phyloP scores from a whole-genome alignment of 2,329 filamentous ascomycete species.

The Apiospora aurea region DNA sequence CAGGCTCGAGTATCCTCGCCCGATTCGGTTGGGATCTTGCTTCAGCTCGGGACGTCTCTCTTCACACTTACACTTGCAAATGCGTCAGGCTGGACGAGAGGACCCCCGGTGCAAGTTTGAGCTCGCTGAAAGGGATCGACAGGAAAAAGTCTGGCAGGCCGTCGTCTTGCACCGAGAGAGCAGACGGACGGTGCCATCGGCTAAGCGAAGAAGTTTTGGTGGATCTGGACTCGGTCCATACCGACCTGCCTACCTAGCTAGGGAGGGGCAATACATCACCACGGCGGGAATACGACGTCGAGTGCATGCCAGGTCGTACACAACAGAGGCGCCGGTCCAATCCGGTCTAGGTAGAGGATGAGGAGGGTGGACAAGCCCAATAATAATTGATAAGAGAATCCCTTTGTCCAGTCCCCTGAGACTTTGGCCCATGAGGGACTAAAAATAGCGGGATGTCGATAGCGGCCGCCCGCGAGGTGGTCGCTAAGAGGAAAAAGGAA shows the following conservation, averaged over 20 bases:
- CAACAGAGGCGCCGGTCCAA: slow-evolving; percentile 9
- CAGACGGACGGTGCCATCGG: neutral
- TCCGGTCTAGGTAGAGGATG: slow-evolving; percentile 3
- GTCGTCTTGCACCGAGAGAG: slow-evolving; percentile 14
- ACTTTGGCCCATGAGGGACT: neutral
- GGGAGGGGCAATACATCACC: neutral
- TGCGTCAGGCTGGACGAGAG: neutral
- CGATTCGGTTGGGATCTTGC: neutral
- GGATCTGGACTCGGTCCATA: slow-evolving; percentile 13
- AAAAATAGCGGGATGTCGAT: slow-evolving; percentile 22
- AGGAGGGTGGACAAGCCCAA: neutral
- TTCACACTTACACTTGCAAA: too few species aligned
- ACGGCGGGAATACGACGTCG: slow-evolving; percentile 22
- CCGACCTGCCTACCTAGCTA: neutral
- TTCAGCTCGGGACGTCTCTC: neutral
- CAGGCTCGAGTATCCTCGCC: neutral
- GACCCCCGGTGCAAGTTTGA: neutral
- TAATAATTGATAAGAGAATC: slow-evolving; percentile 2
- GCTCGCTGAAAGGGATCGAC: neutral
- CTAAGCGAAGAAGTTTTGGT: slow-evolving; percentile 11
- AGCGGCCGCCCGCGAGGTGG: slow-evolving; percentile 17
- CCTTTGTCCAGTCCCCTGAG: slow-evolving; percentile 1
- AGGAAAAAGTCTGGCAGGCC: slow-evolving; percentile 1
- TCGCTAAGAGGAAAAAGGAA: slow-evolving; percentile 16
- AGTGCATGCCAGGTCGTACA: slow-evolving; percentile 19